Evolutionary conservation across 257 asterid genomes (phyloP).

Genomic region (Forsythia suspensa): DNA sequence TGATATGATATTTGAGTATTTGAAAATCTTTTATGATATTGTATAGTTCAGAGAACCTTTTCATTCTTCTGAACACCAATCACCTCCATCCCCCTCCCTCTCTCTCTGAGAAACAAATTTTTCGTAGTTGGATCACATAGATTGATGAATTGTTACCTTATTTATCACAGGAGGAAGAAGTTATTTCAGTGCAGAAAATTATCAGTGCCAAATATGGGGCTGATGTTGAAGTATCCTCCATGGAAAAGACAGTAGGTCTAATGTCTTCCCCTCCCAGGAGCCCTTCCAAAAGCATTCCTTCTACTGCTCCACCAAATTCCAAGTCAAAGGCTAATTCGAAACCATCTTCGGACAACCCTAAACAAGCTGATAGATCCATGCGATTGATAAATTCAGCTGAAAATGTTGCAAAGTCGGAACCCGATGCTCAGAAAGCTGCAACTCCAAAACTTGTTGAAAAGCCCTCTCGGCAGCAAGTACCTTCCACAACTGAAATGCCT

Average conservation of each 20-base stretch:
- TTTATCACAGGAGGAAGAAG: constrained; percentile 49
- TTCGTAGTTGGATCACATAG: neutral
- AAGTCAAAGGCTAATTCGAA: constrained; percentile 41
- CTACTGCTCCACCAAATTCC: constrained; percentile 26
- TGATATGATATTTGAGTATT: no score
- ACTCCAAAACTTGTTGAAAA: constrained; percentile 34
- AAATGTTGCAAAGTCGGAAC: constrained; percentile 30
- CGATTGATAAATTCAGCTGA: constrained; percentile 32
- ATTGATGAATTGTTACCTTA: constrained; percentile 11
- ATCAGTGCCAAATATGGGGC: constrained; percentile 29
- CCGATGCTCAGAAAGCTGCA: constrained; percentile 29
- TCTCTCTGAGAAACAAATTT: no score
- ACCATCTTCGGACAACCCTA: constrained; percentile 40
- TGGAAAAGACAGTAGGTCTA: constrained; percentile 26
- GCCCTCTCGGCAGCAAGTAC: constrained; percentile 34
- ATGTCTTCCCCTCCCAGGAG: constrained; percentile 45
- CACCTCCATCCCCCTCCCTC: no score
- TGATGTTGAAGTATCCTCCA: constrained; percentile 25
- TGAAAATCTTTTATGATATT: no score
- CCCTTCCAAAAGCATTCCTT: constrained; percentile 26
- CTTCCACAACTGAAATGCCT: constrained; percentile 35
- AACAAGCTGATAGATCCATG: constrained; percentile 38
- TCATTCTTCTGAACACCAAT: no score
- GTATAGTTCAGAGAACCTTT: no score
- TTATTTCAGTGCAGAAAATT: constrained; percentile 31